phyloP scores from a whole-genome alignment of 495 filamentous ascomycete genomes.

The Thermochaetoides thermophila region DNA sequence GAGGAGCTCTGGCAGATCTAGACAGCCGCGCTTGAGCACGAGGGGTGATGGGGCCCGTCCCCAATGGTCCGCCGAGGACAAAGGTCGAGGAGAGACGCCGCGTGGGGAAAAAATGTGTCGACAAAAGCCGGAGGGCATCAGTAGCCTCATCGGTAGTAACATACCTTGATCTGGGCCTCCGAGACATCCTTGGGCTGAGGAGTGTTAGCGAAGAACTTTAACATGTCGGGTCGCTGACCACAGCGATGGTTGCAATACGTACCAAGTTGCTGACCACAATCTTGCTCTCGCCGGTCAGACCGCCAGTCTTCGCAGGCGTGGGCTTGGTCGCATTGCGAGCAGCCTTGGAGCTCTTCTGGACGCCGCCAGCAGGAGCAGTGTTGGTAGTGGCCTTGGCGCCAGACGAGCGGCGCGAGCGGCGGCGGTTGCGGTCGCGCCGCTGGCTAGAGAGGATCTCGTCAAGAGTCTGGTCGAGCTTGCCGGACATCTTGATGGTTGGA shows the following conservation, averaged over 20 bases:
- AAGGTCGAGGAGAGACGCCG: slow-evolving; percentile 28
- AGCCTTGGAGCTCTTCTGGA: slow-evolving; percentile 62
- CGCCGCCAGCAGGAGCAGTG: slow-evolving; percentile 64
- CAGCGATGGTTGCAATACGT: slow-evolving; percentile 32
- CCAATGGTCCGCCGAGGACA: slow-evolving; percentile 26
- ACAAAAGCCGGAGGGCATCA: slow-evolving; percentile 38
- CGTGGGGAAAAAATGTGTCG: slow-evolving; percentile 28
- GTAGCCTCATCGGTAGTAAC: slow-evolving; percentile 63
- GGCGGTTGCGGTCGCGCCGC: slow-evolving; percentile 38
- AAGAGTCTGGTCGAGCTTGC: slow-evolving; percentile 87
- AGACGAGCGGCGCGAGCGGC: slow-evolving; percentile 34
- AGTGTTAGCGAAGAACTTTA: slow-evolving; percentile 33
- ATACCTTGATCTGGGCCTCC: slow-evolving; percentile 98
- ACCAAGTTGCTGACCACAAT: slow-evolving; percentile 97
- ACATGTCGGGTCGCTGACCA: too few relatives aligned
- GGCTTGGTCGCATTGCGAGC: slow-evolving; percentile 47
- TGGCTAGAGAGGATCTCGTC: slow-evolving; percentile 85
- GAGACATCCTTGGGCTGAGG: slow-evolving; percentile 79
- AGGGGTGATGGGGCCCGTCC: too few relatives aligned
- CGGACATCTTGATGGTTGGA: slow-evolving; percentile 53
- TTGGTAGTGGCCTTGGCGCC: slow-evolving; percentile 37
- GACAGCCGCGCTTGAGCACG: slow-evolving; percentile 3
- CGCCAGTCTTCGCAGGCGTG: slow-evolving; percentile 41
- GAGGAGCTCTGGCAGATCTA: slow-evolving; percentile 25
- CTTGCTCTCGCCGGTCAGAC: slow-evolving; percentile 63